Percentiles rank a stretch among this genome's conserved stretches.
phyloP scores from a whole-genome alignment of 495 filamentous ascomycete genomes.

The Stereocaulon alpinum region DNA sequence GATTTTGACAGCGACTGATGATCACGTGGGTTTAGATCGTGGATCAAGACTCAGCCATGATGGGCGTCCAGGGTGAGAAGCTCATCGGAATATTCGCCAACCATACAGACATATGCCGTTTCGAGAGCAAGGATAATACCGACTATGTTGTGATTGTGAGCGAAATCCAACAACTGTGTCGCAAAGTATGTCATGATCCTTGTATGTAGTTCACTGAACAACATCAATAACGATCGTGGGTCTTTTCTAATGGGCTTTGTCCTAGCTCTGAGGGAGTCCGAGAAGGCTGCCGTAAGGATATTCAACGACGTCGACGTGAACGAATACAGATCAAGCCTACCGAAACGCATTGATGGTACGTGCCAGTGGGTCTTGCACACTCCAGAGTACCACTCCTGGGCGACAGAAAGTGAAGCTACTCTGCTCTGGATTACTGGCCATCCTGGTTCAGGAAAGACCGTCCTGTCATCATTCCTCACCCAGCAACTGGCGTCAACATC shows the following conservation, averaged over 20 bases:
- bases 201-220: not conserved
- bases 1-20: not conserved
- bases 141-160: not conserved
- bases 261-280: not conserved
- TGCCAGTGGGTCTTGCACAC: slow-evolving; percentile 5
- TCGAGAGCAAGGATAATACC: not conserved
- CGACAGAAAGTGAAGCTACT: not conserved
- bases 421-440: slow-evolving; percentile 9
- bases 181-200: not conserved
- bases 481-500: not conserved
- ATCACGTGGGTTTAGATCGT: not conserved
- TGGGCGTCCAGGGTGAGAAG: not conserved
- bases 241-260: not conserved
- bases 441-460: slow-evolving; percentile 8
- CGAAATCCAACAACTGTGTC: not conserved
- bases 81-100: not conserved
- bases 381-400: not conserved
- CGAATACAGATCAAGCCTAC: slow-evolving; percentile 1
- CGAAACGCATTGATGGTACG: not conserved
- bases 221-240: too few relatives aligned
- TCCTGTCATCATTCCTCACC: not conserved
- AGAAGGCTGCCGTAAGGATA: not conserved
- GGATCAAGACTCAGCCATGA: not conserved
- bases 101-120: not conserved
- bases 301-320: not conserved